Evolutionary conservation across 2,329 filamentous ascomycete species (phyloP), one percentile per base, ranked within the genome.

Genomic region (Sporothrix luriei): DNA sequence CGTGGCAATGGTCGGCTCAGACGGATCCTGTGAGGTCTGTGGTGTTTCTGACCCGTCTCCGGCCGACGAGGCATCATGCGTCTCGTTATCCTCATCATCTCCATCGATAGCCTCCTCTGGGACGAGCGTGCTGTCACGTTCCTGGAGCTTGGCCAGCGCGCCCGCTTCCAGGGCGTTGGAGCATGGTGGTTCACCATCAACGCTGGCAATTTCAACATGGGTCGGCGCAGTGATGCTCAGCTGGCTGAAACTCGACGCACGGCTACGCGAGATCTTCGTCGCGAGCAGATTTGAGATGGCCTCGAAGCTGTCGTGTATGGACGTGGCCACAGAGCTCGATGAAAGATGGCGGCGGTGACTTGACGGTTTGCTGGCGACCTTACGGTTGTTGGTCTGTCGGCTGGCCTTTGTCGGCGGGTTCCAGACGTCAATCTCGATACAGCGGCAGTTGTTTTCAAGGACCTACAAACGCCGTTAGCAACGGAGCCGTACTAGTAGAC

Each of bases 351-450:
- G 81, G 69, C 79, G 79, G 73, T 87, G 85, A 14, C 59, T n/a
- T 71, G 87, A 84, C 7, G 81, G 79, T 11, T 75, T 75, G 70
- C 78, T 79, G 19, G 79, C 78, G 0, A 81, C 79, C 61, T 78
- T 82, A 38, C 76, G 74, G 5, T 77, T 78, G 5, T 77, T 78
- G 4, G 79, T 76, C 55, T 78, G 78, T 21, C 82, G 78, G 72
- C 76, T 74, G 72, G 76, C 68, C 7, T 77, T 74, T 61, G 86
- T 82, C 14, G 71, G 71, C 14, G 93, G 92, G 78, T 97, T 92
- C 91, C 94, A 97, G 3, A 97, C 93, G 76, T 97, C 94, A 69
- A 97, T 95, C 78, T 97, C 94, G 61, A 97, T 93, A 76, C 93
- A 97, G 72, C 94, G 88, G 76, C 94, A 97, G 62, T 92, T 91